Base-by-base conservation (phyloP, 2,329 filamentous ascomycete genomes). In the Aspergillus japonicus region DNA sequence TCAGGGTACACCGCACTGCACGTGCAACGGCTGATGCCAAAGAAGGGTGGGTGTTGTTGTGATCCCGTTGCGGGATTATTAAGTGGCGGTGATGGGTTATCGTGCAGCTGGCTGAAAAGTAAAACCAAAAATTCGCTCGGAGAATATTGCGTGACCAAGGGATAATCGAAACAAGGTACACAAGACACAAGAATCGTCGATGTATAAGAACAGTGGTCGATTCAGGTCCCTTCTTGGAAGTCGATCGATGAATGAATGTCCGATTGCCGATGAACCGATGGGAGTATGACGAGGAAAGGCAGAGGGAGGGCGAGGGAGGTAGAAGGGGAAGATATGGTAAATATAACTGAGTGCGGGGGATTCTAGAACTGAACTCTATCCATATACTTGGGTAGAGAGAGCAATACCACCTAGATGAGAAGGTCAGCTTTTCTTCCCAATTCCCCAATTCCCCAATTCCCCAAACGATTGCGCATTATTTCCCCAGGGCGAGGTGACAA, bases 41-140 rank as follows among this genome's bases (percentile, higher is more conserved):
- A 47, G 21, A 47, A 48, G 49, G 58, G 33, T 29, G n/a, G n/a
- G n/a, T n/a, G 33, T 35, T 26, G 50, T 42, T 26, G 50, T 47
- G 52, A 35, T 57, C 39, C 33, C 33, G 14, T 60, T 62, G 62
- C 64, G 64, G 62, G 62, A 66, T 66, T 66, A 64, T 59, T 54
- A 42, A 57, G 47, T 23, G 47, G 57, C 33, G 56, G 47, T 47
- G 44, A 55, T 62, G 60, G 44, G 42, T 19, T 60, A 56, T 54
- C 57, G 56, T 50, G 53, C 50, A 54, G 61, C 59, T 31, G 57
- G 50, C 50, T 48, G 44, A 47, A 35, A 48, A 16, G 33, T 35
- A 35, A 50, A 55, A 2, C 42, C 14, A 58, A 57, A 21, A 44
- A 65, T 57, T 59, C 54, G 52, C 61, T 64, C 63, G 61, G 63